A percentile compares a stretch with the other conserved stretches of the same genome.
Evolutionary conservation across 208 protist genomes (phyloP).

Genomic region (Trypanosoma caninum): DNA sequence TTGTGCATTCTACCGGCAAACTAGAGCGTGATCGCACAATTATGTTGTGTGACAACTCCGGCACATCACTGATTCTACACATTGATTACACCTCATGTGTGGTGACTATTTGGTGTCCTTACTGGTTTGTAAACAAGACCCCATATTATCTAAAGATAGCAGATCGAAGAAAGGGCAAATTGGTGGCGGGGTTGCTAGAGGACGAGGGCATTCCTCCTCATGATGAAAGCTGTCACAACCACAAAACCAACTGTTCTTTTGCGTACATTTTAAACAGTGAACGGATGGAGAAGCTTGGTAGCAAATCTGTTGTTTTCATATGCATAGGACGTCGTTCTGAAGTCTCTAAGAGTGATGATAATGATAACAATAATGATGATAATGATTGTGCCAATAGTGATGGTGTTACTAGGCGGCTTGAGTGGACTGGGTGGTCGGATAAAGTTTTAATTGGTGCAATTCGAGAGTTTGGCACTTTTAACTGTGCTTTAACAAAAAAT

Average conservation of each 20-base stretch:
- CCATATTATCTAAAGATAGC: conserved; percentile 36
- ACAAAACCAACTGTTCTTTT: background rate
- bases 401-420: conserved; percentile 3
- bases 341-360: background rate
- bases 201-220: conserved; percentile 4
- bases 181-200: conserved; percentile 15
- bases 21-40: conserved; percentile 1
- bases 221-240: background rate
- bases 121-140: conserved; percentile 69
- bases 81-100: conserved; percentile 36
- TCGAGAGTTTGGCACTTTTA: conserved; percentile 22
- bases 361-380: too few species aligned
- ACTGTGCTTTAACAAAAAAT: conserved; percentile 17
- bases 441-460: conserved; percentile 15
- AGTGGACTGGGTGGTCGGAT: conserved; percentile 54
- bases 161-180: conserved; percentile 28
- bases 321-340: conserved; percentile 27
- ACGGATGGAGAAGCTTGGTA: conserved; percentile 25
- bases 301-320: conserved; percentile 32
- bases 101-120: conserved; percentile 48
- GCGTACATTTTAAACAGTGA: conserved; percentile 46
- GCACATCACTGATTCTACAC: conserved; percentile 36
- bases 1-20: conserved; percentile 28
- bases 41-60: conserved; percentile 25
- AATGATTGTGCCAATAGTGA: too few species aligned